Evolutionary conservation across 2,329 filamentous ascomycete species (phyloP).

Genomic region (Ambrosiella beaveri): DNA sequence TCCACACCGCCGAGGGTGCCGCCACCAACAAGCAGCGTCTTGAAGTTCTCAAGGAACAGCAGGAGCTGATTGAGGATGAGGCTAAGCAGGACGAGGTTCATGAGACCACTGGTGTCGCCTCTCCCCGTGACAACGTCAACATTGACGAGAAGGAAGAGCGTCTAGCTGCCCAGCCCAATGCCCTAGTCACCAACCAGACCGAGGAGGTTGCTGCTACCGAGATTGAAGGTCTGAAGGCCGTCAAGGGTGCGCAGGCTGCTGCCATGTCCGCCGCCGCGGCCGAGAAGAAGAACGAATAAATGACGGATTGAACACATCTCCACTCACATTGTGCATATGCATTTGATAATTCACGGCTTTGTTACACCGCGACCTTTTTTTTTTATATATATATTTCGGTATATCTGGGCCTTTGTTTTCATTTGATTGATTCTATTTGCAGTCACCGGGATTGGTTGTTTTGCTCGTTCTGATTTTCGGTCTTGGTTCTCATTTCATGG

Average conservation of each 20-base stretch:
- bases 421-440: not conserved
- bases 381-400: not conserved
- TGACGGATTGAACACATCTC: constrained; percentile 3
- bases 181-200: constrained; percentile 37
- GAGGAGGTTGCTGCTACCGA: constrained; percentile 14
- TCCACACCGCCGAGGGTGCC: constrained; percentile 88
- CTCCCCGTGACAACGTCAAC: constrained; percentile 71
- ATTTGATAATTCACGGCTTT: not conserved
- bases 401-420: not conserved
- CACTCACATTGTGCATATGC: not conserved
- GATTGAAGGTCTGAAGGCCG: constrained; percentile 9
- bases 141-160: constrained; percentile 89
- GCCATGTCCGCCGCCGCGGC: constrained; percentile 10
- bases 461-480: not conserved
- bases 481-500: not conserved
- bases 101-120: constrained; percentile 54
- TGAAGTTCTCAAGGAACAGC: constrained; percentile 94
- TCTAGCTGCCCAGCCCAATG: constrained; percentile 31
- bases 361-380: not conserved
- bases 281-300: constrained; percentile 19
- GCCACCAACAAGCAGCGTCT: constrained; percentile 98
- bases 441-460: not conserved
- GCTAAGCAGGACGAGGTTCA: constrained; percentile 78
- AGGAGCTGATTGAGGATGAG: constrained; percentile 95
- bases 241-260: constrained; percentile 2